Conservation (phyloP, 2,329 filamentous ascomycete species). For the Clathrospora elynae region DNA sequence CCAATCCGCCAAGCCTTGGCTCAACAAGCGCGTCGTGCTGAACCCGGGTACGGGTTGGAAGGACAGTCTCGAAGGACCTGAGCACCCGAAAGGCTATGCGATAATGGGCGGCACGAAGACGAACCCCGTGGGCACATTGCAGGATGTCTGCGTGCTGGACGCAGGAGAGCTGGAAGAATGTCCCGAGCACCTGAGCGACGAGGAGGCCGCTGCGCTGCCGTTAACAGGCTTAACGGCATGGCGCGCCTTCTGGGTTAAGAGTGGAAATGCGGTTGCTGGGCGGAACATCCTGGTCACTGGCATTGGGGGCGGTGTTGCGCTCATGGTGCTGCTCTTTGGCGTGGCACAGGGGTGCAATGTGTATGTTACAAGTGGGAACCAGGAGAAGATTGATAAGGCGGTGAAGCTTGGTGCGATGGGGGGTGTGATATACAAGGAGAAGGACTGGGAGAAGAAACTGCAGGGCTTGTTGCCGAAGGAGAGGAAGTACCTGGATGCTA, state of each 20-base stretch:
- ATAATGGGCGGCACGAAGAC: slow-evolving; percentile 72
- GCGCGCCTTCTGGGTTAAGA: slow-evolving; percentile 83
- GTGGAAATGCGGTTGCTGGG: slow-evolving; percentile 65
- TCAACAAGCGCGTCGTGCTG: slow-evolving; percentile 73
- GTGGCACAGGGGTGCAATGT: slow-evolving; percentile 73
- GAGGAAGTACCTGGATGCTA: slow-evolving; percentile 74
- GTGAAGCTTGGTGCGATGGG: slow-evolving; percentile 73
- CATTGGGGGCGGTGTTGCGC: slow-evolving; percentile 88
- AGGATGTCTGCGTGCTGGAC: slow-evolving; percentile 73
- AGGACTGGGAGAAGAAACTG: slow-evolving; percentile 81
- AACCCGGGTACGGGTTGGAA: slow-evolving; percentile 81
- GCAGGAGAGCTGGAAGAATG: slow-evolving; percentile 75
- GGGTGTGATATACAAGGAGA: slow-evolving; percentile 80
- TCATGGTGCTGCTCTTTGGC: slow-evolving; percentile 80
- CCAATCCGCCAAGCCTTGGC: slow-evolving; percentile 60
- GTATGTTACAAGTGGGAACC: slow-evolving; percentile 78
- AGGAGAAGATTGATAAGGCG: slow-evolving; percentile 77
- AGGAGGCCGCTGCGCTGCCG: slow-evolving; percentile 82
- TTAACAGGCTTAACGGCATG: slow-evolving; percentile 86
- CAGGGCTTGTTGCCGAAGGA: slow-evolving; percentile 64
- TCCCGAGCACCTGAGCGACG: slow-evolving; percentile 71
- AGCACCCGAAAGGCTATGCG: slow-evolving; percentile 62
- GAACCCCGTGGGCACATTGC: slow-evolving; percentile 70
- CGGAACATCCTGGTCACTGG: slow-evolving; percentile 84
- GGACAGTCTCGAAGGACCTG: slow-evolving; percentile 72